Base-by-base conservation (phyloP, 768 basidiomycete genomes). In the Xanthoconium stramineum region DNA sequence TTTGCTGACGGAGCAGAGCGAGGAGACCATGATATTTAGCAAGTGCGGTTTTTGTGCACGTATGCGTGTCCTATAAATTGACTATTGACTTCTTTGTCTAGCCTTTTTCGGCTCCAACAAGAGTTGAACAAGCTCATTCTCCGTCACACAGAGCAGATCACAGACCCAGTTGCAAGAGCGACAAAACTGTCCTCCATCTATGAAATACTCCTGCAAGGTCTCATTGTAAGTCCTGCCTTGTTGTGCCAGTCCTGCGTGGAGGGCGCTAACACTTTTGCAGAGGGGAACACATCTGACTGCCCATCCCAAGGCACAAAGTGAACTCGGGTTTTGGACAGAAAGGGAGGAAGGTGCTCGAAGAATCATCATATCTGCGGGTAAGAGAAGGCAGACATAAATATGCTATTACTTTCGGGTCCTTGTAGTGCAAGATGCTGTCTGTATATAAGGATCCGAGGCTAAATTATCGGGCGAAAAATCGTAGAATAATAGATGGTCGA, bases 1-100 rank as follows among this genome's bases (percentile, higher is more conserved):
- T 20, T 81, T 83, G 30, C 74, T 99, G 60, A 91, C 90, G 4
- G 82, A 81, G 38, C 87, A 90, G 57, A 87, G 85, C 40, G 93
- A 97, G 61, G 95, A 97, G 69, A 91, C 91, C 10, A 97, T 98
- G 94, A 89, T 98, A 46, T 97, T 97, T 66, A 84, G 89, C 24
- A 94, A 94, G 96, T 96, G 66, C 61, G 85, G 67, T 32, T 11
- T 14, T 12, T 17, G n/a, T 19, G 49, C n/a, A 15, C 43, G 37
- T 42, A 35, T 10, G 14, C 5, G 33, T 3, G 20, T 43, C 19
- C 40, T 10, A 17, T 43, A 45, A 46, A 33, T 50, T 53, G 19
- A 52, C 19, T 24, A 24, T 24, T 24, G 24, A 24, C 24, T 42
- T n/a, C 7, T 39, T 52, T 48, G 24, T 6, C 12, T 57, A 98